Conservation (phyloP, 106 monocot species). For the Phalaenopsis aphrodite region DNA sequence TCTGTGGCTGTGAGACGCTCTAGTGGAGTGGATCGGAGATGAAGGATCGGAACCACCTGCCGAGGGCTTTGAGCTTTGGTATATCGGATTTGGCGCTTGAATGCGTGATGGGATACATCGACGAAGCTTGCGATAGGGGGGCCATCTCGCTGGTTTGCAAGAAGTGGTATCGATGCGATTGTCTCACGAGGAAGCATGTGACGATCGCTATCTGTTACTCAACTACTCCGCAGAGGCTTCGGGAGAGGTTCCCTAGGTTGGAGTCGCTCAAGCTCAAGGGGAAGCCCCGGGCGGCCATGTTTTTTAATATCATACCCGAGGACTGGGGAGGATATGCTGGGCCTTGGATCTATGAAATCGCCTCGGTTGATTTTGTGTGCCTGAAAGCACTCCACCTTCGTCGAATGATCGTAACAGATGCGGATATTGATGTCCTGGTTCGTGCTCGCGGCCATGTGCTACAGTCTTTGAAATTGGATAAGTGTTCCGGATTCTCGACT, state of each 20-base stretch:
- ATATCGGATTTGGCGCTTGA: conserved; percentile 63
- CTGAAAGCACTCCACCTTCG: conserved; percentile 69
- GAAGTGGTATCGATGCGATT: conserved; percentile 61
- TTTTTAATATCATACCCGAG: conserved; percentile 84
- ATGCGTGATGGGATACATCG: conserved; percentile 66
- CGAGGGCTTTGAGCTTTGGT: conserved; percentile 25
- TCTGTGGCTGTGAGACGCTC: background rate
- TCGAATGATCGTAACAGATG: conserved; percentile 72
- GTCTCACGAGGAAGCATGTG: conserved; percentile 70
- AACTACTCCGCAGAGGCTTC: conserved; percentile 51
- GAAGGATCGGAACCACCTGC: conserved; percentile 12
- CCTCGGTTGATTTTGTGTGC: conserved; percentile 34
- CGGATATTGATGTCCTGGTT: conserved; percentile 47
- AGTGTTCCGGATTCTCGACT: conserved; percentile 88
- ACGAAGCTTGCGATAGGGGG: conserved; percentile 71
- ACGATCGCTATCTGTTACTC: conserved; percentile 92
- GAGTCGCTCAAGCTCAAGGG: conserved; percentile 88
- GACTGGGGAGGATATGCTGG: conserved; percentile 88
- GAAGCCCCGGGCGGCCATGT: conserved; percentile 94
- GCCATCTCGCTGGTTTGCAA: conserved; percentile 77
- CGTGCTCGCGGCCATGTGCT: conserved; percentile 46
- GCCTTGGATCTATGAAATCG: conserved; percentile 66
- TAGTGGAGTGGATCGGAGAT: background rate
- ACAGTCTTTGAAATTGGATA: conserved; percentile 64
- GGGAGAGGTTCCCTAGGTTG: conserved; percentile 64